Percentiles rank a stretch among this genome's conserved stretches.
Conservation (phyloP, 1,284 basidiomycete genomes). For the Trichosporon asahii region DNA sequence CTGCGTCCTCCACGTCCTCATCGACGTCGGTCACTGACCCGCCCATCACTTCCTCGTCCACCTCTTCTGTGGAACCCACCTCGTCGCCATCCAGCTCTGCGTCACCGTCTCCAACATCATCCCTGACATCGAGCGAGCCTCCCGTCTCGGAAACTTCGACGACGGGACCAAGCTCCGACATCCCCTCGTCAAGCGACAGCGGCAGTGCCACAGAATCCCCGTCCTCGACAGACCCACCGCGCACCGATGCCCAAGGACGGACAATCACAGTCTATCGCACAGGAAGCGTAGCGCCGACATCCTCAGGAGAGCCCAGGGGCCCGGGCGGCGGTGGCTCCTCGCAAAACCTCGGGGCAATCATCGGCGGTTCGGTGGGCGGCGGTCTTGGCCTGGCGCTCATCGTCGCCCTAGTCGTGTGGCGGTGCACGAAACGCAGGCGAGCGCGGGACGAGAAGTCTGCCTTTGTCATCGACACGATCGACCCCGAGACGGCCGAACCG, state of each 20-base stretch:
- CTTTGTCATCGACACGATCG: background rate
- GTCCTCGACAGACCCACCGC: too few relatives aligned
- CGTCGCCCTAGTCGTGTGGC: background rate
- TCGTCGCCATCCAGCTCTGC: background rate
- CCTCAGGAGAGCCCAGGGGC: background rate
- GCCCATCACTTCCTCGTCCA: background rate
- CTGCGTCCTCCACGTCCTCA: too few relatives aligned
- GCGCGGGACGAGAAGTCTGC: background rate
- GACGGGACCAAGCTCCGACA: background rate
- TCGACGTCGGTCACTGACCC: background rate
- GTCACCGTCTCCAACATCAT: background rate
- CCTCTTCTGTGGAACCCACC: background rate
- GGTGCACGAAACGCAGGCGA: background rate
- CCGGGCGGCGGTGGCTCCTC: background rate
- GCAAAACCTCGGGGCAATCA: background rate
- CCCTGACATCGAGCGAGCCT: background rate
- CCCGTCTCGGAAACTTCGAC: background rate
- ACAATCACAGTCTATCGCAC: background rate
- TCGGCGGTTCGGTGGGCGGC: background rate
- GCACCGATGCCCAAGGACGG: background rate
- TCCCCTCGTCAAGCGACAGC: too few relatives aligned
- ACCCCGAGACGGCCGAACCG: background rate
- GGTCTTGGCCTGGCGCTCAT: background rate
- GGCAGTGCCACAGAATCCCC: too few relatives aligned
- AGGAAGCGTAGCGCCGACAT: background rate